phyloP scores from a whole-genome alignment of 2,329 filamentous ascomycete species.

The Diaporthe sp. region DNA sequence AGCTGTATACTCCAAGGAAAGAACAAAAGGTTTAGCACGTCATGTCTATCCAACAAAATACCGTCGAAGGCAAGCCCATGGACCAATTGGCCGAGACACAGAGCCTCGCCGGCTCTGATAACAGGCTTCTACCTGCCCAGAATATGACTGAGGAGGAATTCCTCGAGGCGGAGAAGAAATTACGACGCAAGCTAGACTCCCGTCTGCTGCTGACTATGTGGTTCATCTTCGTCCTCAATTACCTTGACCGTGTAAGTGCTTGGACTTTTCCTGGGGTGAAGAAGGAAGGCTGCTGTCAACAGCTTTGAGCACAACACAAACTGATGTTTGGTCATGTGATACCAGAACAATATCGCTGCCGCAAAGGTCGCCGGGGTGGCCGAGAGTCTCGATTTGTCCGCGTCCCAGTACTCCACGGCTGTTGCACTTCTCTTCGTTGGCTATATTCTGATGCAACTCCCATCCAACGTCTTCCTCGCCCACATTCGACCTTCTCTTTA shows the following conservation, averaged over 20 bases:
- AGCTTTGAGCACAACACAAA: background rate
- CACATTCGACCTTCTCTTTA: background rate
- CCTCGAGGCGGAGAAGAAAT: background rate
- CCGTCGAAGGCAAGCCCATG: background rate
- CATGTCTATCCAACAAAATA: background rate
- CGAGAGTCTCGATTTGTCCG: conserved; percentile 22
- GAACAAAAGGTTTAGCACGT: background rate
- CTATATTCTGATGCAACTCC: conserved; percentile 37
- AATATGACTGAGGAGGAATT: background rate
- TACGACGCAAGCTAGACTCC: conserved; percentile 26
- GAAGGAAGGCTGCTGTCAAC: no score
- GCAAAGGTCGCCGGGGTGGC: conserved; percentile 39
- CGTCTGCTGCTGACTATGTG: conserved; percentile 39
- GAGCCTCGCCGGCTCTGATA: background rate
- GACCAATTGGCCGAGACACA: background rate
- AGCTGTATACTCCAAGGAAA: background rate
- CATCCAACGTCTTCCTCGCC: conserved; percentile 41
- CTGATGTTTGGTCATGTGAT: background rate
- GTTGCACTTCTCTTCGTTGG: conserved; percentile 34
- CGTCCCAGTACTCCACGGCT: conserved; percentile 28
- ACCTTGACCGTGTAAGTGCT: conserved; percentile 32
- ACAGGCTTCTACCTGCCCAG: background rate
- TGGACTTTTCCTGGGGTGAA: background rate
- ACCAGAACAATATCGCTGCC: conserved; percentile 40
- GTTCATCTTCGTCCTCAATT: conserved; percentile 39